Evolutionary conservation across 306 rosid genomes (phyloP).

Genomic region (Rosa chinensis): DNA sequence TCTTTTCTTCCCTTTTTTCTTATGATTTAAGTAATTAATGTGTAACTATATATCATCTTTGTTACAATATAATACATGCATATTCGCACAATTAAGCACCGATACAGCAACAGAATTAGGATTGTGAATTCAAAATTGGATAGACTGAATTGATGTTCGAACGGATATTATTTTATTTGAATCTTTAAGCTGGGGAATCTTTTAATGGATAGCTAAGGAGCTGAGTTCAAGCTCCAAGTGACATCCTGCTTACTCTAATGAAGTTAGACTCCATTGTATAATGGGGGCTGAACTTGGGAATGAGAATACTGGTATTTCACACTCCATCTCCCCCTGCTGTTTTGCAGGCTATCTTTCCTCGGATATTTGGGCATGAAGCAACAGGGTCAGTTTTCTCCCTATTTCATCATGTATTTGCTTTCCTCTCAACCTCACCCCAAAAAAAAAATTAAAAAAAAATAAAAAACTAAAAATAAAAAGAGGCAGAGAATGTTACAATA

Average conservation of each 20-base stretch:
- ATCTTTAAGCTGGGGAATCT: not conserved
- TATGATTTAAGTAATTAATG: not conserved
- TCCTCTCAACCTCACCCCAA: not conserved
- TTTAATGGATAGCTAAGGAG: not conserved
- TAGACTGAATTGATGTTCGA: not conserved
- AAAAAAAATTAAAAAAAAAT: not conserved
- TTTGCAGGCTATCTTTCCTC: conserved; percentile 91
- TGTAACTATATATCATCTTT: not conserved
- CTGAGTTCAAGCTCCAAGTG: not conserved
- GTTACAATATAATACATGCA: no score
- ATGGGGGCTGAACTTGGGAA: not conserved
- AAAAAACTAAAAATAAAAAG: not conserved
- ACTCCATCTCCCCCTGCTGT: not conserved
- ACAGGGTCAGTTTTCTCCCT: conserved; percentile 59
- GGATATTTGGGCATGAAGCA: conserved; percentile 96
- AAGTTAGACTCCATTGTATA: not conserved
- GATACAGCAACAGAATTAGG: not conserved
- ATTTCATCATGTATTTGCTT: conserved; percentile 10
- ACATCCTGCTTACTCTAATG: not conserved
- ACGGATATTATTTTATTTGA: not conserved
- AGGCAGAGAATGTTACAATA: not conserved
- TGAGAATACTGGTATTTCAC: not conserved
- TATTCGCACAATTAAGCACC: not conserved
- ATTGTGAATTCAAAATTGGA: not conserved
- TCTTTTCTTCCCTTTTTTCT: not conserved